These are phyloP conservation scores for Ophiocordyceps camponoti-rufipedis DNA, from an alignment of 2,329 filamentous ascomycete species.

Conservation along the genomic window DNA sequence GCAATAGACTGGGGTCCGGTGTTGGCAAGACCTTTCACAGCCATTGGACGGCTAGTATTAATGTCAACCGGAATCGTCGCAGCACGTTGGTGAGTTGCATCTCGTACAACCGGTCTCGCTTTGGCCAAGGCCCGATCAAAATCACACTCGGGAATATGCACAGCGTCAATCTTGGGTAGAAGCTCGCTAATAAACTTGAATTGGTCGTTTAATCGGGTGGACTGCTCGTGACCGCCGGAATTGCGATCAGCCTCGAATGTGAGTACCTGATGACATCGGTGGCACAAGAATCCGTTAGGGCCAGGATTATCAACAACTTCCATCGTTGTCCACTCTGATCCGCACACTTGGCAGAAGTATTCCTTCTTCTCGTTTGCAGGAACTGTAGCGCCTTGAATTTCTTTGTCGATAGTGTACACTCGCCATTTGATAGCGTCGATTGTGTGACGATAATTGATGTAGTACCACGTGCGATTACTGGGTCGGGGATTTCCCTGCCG, in stretches of 20 bases:
- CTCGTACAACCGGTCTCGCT: conserved; percentile 45
- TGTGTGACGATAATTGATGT: conserved; percentile 83
- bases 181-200: conserved; percentile 63
- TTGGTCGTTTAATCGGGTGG: conserved; percentile 58
- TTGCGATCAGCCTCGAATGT: conserved; percentile 48
- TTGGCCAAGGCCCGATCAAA: conserved; percentile 51
- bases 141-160: conserved; percentile 54
- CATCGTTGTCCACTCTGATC: conserved; percentile 72
- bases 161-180: conserved; percentile 58
- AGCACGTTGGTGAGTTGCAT: conserved; percentile 47
- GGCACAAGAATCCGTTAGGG: conserved; percentile 60
- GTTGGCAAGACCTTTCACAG: conserved; percentile 50
- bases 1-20: conserved; percentile 50
- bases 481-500: conserved; percentile 68
- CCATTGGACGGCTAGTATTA: conserved; percentile 37
- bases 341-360: conserved; percentile 67
- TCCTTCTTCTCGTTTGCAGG: conserved; percentile 80
- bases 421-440: conserved; percentile 96
- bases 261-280: conserved; percentile 52
- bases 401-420: conserved; percentile 72
- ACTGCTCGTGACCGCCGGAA: conserved; percentile 53
- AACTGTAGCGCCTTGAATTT: conserved; percentile 68
- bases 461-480: conserved; percentile 85
- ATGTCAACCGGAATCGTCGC: conserved; percentile 39
- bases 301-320: conserved; percentile 69